Base-by-base conservation (phyloP, 768 basidiomycete species). In the Hericium coralloides region DNA sequence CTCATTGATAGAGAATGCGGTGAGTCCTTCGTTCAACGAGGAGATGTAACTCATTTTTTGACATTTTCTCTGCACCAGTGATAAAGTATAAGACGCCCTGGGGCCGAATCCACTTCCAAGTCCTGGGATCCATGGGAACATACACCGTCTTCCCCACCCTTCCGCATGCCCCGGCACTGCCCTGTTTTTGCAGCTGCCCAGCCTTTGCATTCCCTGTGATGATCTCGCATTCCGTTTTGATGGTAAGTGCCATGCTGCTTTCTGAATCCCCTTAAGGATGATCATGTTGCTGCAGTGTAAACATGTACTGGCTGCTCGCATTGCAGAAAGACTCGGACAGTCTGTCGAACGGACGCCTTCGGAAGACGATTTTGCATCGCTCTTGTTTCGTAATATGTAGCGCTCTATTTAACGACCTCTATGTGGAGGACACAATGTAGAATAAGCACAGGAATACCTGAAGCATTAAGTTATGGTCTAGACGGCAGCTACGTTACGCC, bases 1-100 rank as follows among this genome's bases (percentile, higher is more conserved):
- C 71, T 92, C n/a, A 74, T 91, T 47, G 90, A 92, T 68, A 76
- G 80, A 31, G 78, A 79, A 57, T 79, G 79, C 61, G 85, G 90
- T 89, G 61, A 31, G 76, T 61, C 50, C 25, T 14, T 25, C 18
- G 18, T 18, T 17, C 14, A 38, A 20, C 37, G 8, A 10, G 17
- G 26, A 45, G 25, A 25, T 31, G 12, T 23, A 12, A 22, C 7
- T 25, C 23, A 12, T 45, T 7, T 22, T 43, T 45, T 17, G 43
- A 12, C 7, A 20, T 17, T 25, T 17, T 8, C n/a, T 25, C 12
- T 37, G 43, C 17, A 51, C 25, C 59, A 86, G 90, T 91, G 20
- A 73, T 88, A 59, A 80, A 80, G 59, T 84, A 81, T 64, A 72
- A 61, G 12, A 78, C 79, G 2, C 68, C 80, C 0, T 84, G 82